A percentile compares a stretch with the other conserved stretches of the same genome.
phyloP scores from a whole-genome alignment of 2,329 filamentous ascomycete genomes.

The Nemania sp. region DNA sequence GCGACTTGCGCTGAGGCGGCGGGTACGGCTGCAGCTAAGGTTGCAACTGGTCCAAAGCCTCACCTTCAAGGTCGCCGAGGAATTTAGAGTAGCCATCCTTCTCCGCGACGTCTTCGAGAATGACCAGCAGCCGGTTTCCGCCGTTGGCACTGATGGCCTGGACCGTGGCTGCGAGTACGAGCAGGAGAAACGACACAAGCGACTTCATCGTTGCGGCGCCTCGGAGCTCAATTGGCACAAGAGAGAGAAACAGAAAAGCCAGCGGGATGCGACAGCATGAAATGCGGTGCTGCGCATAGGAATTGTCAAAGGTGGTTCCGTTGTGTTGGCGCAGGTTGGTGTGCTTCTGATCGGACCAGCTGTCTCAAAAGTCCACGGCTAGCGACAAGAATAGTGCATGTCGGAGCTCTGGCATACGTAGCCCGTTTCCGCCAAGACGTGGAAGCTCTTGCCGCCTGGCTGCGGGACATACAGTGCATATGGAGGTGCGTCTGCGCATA shows the following conservation, averaged over 20 bases:
- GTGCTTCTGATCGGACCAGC: conserved; percentile 21
- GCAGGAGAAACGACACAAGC: conserved; percentile 69
- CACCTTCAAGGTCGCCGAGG: conserved; percentile 71
- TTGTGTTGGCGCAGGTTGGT: neutral
- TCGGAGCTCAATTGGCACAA: conserved; percentile 22
- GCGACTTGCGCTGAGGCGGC: neutral
- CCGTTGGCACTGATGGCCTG: conserved; percentile 80
- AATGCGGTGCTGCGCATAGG: conserved; percentile 32
- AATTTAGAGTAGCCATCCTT: conserved; percentile 84
- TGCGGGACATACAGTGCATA: conserved; percentile 6
- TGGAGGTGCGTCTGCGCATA: no score
- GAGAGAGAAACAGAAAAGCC: conserved; percentile 19
- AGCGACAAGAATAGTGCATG: neutral
- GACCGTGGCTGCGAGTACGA: conserved; percentile 67
- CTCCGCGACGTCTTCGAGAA: conserved; percentile 81
- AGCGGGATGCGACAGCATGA: conserved; percentile 25
- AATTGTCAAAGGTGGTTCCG: conserved; percentile 6
- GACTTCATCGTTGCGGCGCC: conserved; percentile 67
- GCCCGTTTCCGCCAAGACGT: conserved; percentile 38
- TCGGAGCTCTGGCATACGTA: conserved; percentile 39
- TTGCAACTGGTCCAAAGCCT: conserved; percentile 32
- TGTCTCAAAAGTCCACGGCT: conserved; percentile 27
- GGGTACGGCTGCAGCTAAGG: neutral
- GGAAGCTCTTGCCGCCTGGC: neutral
- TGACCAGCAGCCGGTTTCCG: conserved; percentile 79